These are phyloP conservation scores for Xylariales sp. DNA, from an alignment of 2,329 filamentous ascomycete species.

Conservation along the genomic window DNA sequence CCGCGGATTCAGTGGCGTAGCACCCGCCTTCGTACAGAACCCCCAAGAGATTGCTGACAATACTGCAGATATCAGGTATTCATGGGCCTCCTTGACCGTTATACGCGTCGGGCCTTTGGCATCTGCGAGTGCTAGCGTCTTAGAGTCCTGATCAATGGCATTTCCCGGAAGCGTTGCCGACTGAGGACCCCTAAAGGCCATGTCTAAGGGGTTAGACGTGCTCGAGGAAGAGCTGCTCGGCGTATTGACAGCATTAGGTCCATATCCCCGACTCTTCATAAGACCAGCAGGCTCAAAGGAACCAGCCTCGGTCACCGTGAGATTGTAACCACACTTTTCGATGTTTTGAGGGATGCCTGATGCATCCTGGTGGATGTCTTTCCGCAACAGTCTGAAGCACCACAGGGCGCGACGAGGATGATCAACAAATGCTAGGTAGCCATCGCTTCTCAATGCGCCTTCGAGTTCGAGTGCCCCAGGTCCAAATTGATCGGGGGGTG, in stretches of 20 bases:
- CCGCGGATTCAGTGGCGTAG: constrained; percentile 49
- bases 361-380: constrained; percentile 29
- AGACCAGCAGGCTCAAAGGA: constrained; percentile 45
- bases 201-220: constrained; percentile 33
- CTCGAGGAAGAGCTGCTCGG: constrained; percentile 42
- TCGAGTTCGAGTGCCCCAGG: constrained; percentile 48
- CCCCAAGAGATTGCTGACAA: constrained; percentile 44
- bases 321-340: constrained; percentile 38
- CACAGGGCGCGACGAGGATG: constrained; percentile 45
- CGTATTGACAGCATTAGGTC: constrained; percentile 36
- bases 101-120: constrained; percentile 29
- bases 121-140: constrained; percentile 24
- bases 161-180: constrained; percentile 21
- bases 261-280: constrained; percentile 37
- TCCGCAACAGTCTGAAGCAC: constrained; percentile 46
- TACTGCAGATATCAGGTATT: constrained; percentile 49
- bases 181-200: constrained; percentile 26
- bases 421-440: constrained; percentile 51
- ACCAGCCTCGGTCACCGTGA: constrained; percentile 45
- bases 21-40: constrained; percentile 44
- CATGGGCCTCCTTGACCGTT: constrained; percentile 42
- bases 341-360: constrained; percentile 34
- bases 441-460: constrained; percentile 43
- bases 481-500: constrained; percentile 39
- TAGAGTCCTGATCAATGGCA: constrained; percentile 26